These are phyloP conservation scores for Straminergon stramineum DNA, from an alignment of 225 moss, liverwort and hornwort genomes.

Conservation along the genomic window DNA sequence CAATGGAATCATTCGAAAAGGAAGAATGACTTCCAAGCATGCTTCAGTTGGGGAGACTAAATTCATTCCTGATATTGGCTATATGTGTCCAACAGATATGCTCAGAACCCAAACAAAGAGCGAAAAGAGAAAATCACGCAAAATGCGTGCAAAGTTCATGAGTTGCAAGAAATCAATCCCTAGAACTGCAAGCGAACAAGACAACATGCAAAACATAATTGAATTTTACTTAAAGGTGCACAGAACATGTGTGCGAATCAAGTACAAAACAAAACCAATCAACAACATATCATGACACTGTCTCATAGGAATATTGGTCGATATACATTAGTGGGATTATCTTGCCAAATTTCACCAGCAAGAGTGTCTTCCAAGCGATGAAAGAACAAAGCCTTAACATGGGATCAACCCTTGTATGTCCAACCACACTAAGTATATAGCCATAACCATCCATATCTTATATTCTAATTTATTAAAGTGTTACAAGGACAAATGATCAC, in stretches of 20 bases:
- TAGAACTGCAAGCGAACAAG: too few species aligned
- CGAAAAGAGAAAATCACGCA: neutral
- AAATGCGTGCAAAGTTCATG: neutral
- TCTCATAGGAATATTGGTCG: neutral
- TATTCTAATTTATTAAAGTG: neutral
- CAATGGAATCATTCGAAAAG: neutral
- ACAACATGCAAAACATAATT: neutral
- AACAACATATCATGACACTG: too few species aligned
- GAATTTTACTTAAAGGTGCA: neutral
- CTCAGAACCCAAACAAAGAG: neutral
- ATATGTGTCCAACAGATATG: neutral
- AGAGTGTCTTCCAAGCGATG: neutral
- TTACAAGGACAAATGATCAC: neutral
- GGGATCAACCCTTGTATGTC: neutral
- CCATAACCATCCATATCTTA: neutral
- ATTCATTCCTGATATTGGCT: neutral
- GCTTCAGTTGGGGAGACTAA: neutral
- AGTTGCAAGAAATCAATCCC: neutral
- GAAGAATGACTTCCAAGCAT: neutral
- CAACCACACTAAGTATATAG: neutral
- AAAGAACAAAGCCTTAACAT: neutral
- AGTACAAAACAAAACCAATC: too few species aligned
- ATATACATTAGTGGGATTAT: neutral
- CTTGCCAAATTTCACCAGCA: neutral
- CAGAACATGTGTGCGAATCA: neutral